Evolutionary conservation across 805 yeast species (phyloP).

Genomic region (Priceomyces melissophilus): DNA sequence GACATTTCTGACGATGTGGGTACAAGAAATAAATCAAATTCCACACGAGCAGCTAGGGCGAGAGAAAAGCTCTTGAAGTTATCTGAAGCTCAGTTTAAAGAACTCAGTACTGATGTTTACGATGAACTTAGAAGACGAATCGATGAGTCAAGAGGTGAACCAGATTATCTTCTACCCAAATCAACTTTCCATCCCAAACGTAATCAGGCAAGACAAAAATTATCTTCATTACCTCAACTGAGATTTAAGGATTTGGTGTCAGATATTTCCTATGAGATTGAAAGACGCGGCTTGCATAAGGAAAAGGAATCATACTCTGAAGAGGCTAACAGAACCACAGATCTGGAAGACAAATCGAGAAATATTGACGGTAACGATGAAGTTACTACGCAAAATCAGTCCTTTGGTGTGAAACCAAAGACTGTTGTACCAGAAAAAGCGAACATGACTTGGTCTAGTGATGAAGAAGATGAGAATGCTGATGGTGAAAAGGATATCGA

Average conservation of each 20-base stretch:
- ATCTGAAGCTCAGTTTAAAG: slow-evolving; percentile 78
- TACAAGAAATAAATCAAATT: slow-evolving; percentile 37
- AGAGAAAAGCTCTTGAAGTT: slow-evolving; percentile 80
- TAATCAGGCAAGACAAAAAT: slow-evolving; percentile 90
- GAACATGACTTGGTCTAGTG: slow-evolving; percentile 83
- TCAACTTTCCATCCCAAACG: slow-evolving; percentile 84
- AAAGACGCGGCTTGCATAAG: slow-evolving; percentile 61
- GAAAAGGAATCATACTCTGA: slow-evolving; percentile 4
- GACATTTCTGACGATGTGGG: slow-evolving; percentile 46
- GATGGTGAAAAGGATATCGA: slow-evolving; percentile 9
- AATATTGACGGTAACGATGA: not conserved
- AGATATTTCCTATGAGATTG: slow-evolving; percentile 85
- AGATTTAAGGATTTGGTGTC: slow-evolving; percentile 87
- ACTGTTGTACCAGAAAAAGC: slow-evolving; percentile 84
- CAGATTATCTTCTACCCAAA: slow-evolving; percentile 66
- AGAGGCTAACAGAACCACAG: not conserved
- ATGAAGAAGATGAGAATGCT: slow-evolving; percentile 54
- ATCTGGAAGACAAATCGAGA: not conserved
- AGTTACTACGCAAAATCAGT: slow-evolving; percentile 11
- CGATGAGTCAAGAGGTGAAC: slow-evolving; percentile 54
- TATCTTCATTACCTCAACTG: slow-evolving; percentile 75
- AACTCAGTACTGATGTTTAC: slow-evolving; percentile 88
- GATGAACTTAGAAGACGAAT: slow-evolving; percentile 86
- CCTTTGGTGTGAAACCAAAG: slow-evolving; percentile 53
- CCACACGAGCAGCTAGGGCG: slow-evolving; percentile 73